These are phyloP conservation scores for Fraxinus excelsior DNA, from an alignment of 257 asterid species.

Conservation along the genomic window DNA sequence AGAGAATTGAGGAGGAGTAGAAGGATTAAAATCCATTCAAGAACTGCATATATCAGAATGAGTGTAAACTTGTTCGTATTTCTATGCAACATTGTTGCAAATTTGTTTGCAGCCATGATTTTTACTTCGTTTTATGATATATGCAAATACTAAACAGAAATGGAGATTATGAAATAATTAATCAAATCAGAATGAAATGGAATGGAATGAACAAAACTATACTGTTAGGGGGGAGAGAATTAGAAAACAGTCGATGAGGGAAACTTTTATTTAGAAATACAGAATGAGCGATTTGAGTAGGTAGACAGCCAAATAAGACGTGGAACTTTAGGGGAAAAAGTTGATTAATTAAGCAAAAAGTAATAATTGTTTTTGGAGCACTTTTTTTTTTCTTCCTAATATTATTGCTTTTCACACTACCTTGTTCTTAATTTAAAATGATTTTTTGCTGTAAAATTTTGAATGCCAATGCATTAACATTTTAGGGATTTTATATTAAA, in stretches of 20 bases:
- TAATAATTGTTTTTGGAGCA: slow-evolving; percentile 16
- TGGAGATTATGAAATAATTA: not conserved
- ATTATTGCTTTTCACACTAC: not conserved
- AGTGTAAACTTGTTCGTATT: slow-evolving; percentile 70
- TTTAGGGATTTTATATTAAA: not conserved
- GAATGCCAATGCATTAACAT: not conserved
- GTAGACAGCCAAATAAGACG: slow-evolving; percentile 34
- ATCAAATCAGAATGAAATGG: not conserved
- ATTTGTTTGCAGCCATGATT: slow-evolving; percentile 81
- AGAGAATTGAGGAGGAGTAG: slow-evolving; percentile 76
- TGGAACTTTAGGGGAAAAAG: slow-evolving; percentile 23
- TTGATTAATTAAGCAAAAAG: not conserved
- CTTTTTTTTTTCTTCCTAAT: no score
- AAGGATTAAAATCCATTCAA: slow-evolving; percentile 80
- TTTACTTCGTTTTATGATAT: slow-evolving; percentile 19
- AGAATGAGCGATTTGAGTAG: slow-evolving; percentile 29
- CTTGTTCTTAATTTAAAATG: not conserved
- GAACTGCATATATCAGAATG: slow-evolving; percentile 71
- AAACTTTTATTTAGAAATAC: slow-evolving; percentile 20
- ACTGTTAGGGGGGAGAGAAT: slow-evolving; percentile 24
- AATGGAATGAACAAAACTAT: not conserved
- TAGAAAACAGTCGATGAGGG: slow-evolving; percentile 10
- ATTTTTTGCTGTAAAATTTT: not conserved
- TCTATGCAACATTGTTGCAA: slow-evolving; percentile 80
- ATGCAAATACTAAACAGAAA: slow-evolving; percentile 28